phyloP scores from a whole-genome alignment of 2,329 filamentous ascomycete species.

The Ascomycota sp. region DNA sequence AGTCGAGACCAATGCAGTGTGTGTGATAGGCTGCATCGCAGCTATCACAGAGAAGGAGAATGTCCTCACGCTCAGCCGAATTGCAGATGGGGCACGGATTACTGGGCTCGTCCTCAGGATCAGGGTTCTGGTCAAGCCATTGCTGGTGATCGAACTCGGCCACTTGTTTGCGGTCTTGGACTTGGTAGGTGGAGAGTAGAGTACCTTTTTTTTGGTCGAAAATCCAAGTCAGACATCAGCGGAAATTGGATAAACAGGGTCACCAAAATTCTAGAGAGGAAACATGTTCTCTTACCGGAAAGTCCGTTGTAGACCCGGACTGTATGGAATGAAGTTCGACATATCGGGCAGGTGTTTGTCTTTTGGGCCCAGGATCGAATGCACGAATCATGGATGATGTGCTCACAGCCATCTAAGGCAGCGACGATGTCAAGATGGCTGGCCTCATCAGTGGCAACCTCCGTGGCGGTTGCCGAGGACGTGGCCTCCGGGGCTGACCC shows the following conservation, averaged over 20 bases:
- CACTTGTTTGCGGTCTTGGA: conserved; percentile 73
- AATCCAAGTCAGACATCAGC: neutral
- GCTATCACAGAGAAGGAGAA: conserved; percentile 74
- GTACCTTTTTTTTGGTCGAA: conserved; percentile 24
- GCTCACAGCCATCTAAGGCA: conserved; percentile 57
- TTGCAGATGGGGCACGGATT: conserved; percentile 72
- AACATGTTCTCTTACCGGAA: conserved; percentile 36
- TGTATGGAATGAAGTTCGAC: conserved; percentile 74
- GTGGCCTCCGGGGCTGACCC: conserved; percentile 5
- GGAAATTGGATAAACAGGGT: too few species aligned
- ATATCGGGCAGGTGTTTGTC: conserved; percentile 95
- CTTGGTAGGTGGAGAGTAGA: conserved; percentile 36
- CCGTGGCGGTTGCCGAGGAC: conserved; percentile 2
- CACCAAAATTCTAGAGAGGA: neutral
- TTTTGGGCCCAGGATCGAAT: conserved; percentile 88
- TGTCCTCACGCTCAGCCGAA: conserved; percentile 58
- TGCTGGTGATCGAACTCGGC: conserved; percentile 68
- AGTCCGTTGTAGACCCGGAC: conserved; percentile 66
- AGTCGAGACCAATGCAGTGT: conserved; percentile 69
- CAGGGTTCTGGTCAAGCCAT: conserved; percentile 50
- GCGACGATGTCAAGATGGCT: conserved; percentile 28
- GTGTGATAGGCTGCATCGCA: conserved; percentile 84
- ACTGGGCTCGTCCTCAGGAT: conserved; percentile 44
- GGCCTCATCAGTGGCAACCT: conserved; percentile 8
- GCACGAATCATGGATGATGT: conserved; percentile 83